These are phyloP conservation scores for Backusella macrospora DNA, from an alignment of 192 early-diverging fungal species.

Conservation along the genomic window DNA sequence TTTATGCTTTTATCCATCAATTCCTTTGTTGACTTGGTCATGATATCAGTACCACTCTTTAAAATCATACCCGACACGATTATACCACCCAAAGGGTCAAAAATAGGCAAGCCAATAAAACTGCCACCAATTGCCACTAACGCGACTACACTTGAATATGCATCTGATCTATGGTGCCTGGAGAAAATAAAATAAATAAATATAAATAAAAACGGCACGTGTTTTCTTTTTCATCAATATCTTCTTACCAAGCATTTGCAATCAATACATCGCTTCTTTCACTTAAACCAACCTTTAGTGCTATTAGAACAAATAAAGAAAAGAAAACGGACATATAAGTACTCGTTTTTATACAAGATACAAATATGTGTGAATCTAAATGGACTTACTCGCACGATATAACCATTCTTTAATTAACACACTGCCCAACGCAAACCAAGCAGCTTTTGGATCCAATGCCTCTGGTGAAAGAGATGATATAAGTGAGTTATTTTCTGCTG, in stretches of 20 bases:
- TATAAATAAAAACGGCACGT: background rate
- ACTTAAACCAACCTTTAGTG: constrained; percentile 59
- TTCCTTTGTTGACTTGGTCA: constrained; percentile 39
- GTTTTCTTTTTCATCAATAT: background rate
- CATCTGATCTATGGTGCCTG: constrained; percentile 81
- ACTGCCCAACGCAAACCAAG: constrained; percentile 67
- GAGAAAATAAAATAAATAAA: background rate
- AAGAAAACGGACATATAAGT: background rate
- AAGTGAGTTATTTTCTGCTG: constrained; percentile 16
- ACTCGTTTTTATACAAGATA: background rate
- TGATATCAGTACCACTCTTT: constrained; percentile 61
- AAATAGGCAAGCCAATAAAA: constrained; percentile 62
- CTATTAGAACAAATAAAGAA: constrained; percentile 16
- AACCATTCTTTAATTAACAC: constrained; percentile 76
- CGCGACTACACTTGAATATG: constrained; percentile 69
- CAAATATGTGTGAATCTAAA: background rate
- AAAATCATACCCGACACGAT: constrained; percentile 72
- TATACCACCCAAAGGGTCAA: constrained; percentile 81
- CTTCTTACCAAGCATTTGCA: constrained; percentile 73
- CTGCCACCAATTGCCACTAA: constrained; percentile 74
- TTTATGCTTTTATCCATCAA: constrained; percentile 38
- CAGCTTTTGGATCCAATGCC: constrained; percentile 61
- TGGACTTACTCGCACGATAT: constrained; percentile 60
- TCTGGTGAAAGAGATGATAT: constrained; percentile 17
- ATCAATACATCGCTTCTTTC: constrained; percentile 72